Evolutionary conservation across 2,329 filamentous ascomycete genomes (phyloP).

Genomic region (Curvularia verruculosa): DNA sequence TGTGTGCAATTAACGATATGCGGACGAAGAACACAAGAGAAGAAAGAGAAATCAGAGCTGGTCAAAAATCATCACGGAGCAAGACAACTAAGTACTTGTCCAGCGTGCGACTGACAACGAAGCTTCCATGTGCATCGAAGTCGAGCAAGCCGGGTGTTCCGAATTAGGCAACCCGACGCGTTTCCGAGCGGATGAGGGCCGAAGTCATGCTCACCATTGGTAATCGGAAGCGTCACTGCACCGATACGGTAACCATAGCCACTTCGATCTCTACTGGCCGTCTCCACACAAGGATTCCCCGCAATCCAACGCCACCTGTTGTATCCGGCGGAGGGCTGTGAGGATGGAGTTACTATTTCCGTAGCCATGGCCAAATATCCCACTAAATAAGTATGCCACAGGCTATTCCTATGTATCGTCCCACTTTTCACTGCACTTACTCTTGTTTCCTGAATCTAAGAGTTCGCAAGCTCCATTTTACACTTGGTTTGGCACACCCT

Average conservation of each 20-base stretch:
- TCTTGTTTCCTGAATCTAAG: background rate
- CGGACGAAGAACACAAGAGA: background rate
- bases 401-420: background rate
- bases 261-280: conserved; percentile 6
- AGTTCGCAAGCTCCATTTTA: background rate
- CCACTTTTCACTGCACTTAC: background rate
- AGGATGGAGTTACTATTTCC: background rate
- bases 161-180: conserved; percentile 12
- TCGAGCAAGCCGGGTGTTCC: conserved; percentile 6
- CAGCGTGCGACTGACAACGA: background rate
- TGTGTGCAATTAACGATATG: background rate
- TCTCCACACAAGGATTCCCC: conserved; percentile 9
- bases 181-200: background rate
- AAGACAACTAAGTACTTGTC: background rate
- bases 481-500: conserved; percentile 1
- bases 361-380: background rate
- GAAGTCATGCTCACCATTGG: conserved; percentile 8
- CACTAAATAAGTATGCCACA: conserved; percentile 4
- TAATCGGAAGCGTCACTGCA: background rate
- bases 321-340: background rate
- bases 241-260: conserved; percentile 21
- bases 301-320: conserved; percentile 11
- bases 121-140: conserved; percentile 1
- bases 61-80: background rate
- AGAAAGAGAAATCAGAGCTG: background rate